Evolutionary conservation across 176 grass and related monocot species (phyloP), one percentile per base, ranked within the genome.

Genomic region (Alopecurus myosuroides): DNA sequence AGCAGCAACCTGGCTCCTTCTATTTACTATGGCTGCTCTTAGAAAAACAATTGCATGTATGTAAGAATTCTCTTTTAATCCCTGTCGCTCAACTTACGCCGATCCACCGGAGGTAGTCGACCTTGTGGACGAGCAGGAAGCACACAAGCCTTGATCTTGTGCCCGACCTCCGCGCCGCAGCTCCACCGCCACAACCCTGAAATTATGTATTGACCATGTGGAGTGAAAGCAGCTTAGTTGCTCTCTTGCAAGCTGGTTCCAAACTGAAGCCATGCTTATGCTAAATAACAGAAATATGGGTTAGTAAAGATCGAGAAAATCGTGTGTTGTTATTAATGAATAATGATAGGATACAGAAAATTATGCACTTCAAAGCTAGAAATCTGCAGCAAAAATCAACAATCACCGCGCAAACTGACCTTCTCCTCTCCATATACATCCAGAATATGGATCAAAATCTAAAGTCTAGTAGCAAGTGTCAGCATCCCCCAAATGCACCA

Each of bases 381-480:
- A 44, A 68, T 68, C 29, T 25, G 35, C 50, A 82, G 53, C n/a
- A 81, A 62, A 70, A 48, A 45, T 41, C 14, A 26, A n/a, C n/a
- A n/a, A n/a, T n/a, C n/a, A n/a, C n/a, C n/a, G 25, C 28, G 58
- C 19, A 44, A 63, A 79, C 77, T 66, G 45, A 94, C 89, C 89
- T 98, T 98, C 67, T 98, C 96, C 25, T 93, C 96, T 87, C 88
- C 91, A 62, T 98, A 98, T 36, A 93, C 93, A 92, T 98, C 96
- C 50, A 98, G 89, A 88, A 98, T 91, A 86, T 95, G 41, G n/a
- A 19, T 3, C 52, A 41, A 55, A 30, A 5, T 31, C 41, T 63
- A 4, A 22, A 50, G 14, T 73, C 84, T 44, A 75, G 39, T 7
- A 44, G 19, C 5, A 14, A 14, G 12, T 6, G 56, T 7, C 81